Evolutionary conservation across 2,329 filamentous ascomycete genomes (phyloP).

Genomic region (Emydomyces testavorans): DNA sequence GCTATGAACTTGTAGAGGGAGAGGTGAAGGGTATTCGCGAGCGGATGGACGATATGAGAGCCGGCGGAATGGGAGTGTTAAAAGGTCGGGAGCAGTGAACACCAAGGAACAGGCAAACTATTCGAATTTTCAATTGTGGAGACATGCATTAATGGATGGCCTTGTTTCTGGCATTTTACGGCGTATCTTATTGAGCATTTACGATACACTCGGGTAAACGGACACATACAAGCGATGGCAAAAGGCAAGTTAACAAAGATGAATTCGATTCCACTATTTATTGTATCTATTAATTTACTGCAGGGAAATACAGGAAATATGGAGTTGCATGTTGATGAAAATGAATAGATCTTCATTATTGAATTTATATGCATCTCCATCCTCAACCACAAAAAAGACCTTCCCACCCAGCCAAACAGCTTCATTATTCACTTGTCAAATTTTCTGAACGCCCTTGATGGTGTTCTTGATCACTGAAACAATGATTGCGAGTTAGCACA

Average conservation of each 20-base stretch:
- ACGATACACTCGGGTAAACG: neutral
- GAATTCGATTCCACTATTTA: neutral
- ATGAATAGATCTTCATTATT: neutral
- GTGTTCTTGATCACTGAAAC: too few species aligned
- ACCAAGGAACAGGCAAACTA: neutral
- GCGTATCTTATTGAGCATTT: conserved; percentile 8
- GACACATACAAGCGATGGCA: neutral
- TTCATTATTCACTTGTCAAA: too few species aligned
- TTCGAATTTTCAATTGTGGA: neutral
- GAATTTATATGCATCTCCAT: neutral
- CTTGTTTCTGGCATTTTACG: conserved; percentile 10
- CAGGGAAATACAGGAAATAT: neutral
- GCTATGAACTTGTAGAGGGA: conserved; percentile 42
- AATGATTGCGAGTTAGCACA: too few species aligned
- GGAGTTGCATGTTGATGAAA: neutral
- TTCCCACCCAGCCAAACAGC: too few species aligned
- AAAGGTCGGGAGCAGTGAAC: conserved; percentile 25
- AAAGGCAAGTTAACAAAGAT: neutral
- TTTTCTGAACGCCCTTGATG: too few species aligned
- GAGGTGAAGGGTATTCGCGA: conserved; percentile 40
- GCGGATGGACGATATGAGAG: conserved; percentile 45
- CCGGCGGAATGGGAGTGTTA: conserved; percentile 44
- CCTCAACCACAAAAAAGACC: too few species aligned
- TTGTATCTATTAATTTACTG: neutral
- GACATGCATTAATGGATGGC: neutral